These are phyloP conservation scores for Aquilaria sinensis DNA, from an alignment of 345 rosid genomes.

Conservation along the genomic window DNA sequence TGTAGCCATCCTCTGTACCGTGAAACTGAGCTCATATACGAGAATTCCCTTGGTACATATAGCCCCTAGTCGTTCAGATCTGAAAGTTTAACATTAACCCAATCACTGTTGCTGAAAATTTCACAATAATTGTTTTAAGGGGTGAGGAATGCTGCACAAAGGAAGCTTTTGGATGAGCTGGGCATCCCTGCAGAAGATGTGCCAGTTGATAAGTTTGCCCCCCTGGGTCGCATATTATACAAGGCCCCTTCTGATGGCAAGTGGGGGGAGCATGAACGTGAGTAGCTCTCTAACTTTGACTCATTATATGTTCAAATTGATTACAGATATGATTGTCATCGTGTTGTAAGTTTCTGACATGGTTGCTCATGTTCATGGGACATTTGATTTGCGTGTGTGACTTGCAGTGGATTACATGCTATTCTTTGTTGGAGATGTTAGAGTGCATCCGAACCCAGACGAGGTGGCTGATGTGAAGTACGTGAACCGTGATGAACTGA, in stretches of 20 bases:
- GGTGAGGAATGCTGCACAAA: slow-evolving; percentile 94
- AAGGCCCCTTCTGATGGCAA: slow-evolving; percentile 98
- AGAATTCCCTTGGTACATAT: slow-evolving; percentile 60
- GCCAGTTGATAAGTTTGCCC: slow-evolving; percentile 75
- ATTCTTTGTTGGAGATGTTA: slow-evolving; percentile 77
- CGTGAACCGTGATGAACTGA: slow-evolving; percentile 70
- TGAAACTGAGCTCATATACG: slow-evolving; percentile 77
- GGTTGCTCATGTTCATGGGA: too few relatives aligned
- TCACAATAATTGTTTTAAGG: slow-evolving; percentile 28
- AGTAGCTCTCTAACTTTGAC: not conserved
- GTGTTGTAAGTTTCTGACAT: not conserved
- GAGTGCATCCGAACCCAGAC: slow-evolving; percentile 67
- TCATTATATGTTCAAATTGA: not conserved
- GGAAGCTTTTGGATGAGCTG: slow-evolving; percentile 96
- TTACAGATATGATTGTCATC: not conserved
- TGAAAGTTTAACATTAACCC: not conserved
- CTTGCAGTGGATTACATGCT: slow-evolving; percentile 87
- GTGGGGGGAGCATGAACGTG: slow-evolving; percentile 99
- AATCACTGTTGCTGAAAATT: not conserved
- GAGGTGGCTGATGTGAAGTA: slow-evolving; percentile 81
- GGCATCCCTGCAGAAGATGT: slow-evolving; percentile 90
- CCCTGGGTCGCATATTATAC: slow-evolving; percentile 79
- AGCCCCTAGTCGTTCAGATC: not conserved
- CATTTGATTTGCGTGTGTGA: not conserved
- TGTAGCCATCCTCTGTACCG: slow-evolving; percentile 97